Evolutionary conservation across 148 eudicot species (phyloP), one percentile per base, ranked within the genome.

Genomic region (Dysphania ambrosioides): DNA sequence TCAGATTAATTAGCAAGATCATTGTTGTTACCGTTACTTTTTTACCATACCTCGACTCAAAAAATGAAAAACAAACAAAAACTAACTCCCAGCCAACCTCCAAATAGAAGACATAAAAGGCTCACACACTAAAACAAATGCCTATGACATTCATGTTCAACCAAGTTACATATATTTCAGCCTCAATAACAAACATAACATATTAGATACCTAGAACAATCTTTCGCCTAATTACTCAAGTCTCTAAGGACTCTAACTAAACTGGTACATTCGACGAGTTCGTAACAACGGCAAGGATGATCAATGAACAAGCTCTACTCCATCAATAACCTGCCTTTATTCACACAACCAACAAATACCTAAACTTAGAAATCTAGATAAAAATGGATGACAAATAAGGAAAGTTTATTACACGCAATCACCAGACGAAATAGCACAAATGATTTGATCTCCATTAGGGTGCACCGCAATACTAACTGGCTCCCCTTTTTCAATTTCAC

Each of bases 401-500:
- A 6, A 44, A 18, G 3, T 5, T n/a, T 2, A 31, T 5, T 57
- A 94, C 98, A 82, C 83, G 98, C 93, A 92, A 68, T 83, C 86
- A 51, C 93, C 98, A 30, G 86, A 71, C 42, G 89, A 77, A 60
- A 91, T 90, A 56, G 93, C 80, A 75, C 97, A 94, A 75, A 94
- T 89, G 27, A 94, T 70, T n/a, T 90, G 86, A 51, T 94, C 98
- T 8, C 93, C 91, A 81, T 86, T 92, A 0, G 97, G 98, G 80
- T 92, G 97, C 75, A 86, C 96, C 27, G 91, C 93, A 57, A 92
- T 69, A 69, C 78, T 79, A 26, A 87, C 77, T 5, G 88, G 87
- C 27, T 86, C 83, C 21, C 96, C 98, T 60, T 88, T 93, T 77
- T 88, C 93, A 72, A 94, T 71, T 44, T 77, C 93, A 78, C 81